Base-by-base conservation (phyloP, 106 monocot genomes). In the Narthecium ossifragum region DNA sequence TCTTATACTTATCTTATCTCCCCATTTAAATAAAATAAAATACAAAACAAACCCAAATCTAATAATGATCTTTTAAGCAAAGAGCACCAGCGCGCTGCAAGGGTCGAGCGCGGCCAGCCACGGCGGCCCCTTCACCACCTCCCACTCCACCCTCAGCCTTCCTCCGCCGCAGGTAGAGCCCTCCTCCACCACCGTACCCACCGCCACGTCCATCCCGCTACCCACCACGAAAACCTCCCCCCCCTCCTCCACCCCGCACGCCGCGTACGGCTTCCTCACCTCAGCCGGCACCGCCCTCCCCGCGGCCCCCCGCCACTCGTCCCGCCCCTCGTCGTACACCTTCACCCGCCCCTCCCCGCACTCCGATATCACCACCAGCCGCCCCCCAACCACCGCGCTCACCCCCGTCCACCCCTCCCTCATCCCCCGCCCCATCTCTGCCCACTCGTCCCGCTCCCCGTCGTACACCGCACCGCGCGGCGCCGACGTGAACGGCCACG, bases 341-440 rank as follows among this genome's bases (percentile, higher is more conserved):
- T 87, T 87, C 52, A 87, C 60, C 53, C 57, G 32, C 31, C 78
- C 51, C 40, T 82, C 82, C 0, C 86, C 86, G 57, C 62, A 82
- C 65, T 87, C 86, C 22, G 86, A 64, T 2, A 86, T 64, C 29
- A 86, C 70, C 65, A 74, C 71, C 17, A 82, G 31, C 47, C 46
- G 39, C 9, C 55, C 86, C 20, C 65, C 64, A 24, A 66, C 67
- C 55, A 78, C 74, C 25, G 72, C 82, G 71, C 78, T 74, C 34
- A 63, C 60, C 9, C 86, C 86, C 51, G 86, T 86, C 86, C 86
- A 86, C 14, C 86, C 86, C 27, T 81, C 81, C 21, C 82, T 55
- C 86, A 86, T 75, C 68, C 86, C 81, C 27, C 31, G 40, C 26
- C 54, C 26, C 86, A 86, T 86, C 74, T 86, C 81, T 57, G 24